Evolutionary conservation across 2,329 filamentous ascomycete genomes (phyloP).

Genomic region (Didymella pinodella): DNA sequence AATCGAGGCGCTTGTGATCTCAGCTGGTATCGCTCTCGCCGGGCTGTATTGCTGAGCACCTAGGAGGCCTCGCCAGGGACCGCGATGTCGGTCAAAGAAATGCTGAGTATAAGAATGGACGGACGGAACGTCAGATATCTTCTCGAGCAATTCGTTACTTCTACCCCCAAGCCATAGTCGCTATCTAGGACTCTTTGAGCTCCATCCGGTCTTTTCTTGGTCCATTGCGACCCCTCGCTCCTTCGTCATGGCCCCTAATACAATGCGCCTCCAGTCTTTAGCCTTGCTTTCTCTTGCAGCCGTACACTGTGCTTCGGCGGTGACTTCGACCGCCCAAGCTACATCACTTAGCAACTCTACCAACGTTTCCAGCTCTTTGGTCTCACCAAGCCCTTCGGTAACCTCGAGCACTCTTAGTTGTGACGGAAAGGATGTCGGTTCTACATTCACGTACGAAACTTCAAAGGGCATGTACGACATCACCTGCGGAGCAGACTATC

Average conservation of each 20-base stretch:
- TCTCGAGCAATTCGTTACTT: neutral
- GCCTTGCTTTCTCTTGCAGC: neutral
- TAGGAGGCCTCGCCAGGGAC: neutral
- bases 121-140: neutral
- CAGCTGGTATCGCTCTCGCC: neutral
- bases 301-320: neutral
- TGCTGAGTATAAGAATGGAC: too few relatives aligned
- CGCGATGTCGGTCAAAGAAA: neutral
- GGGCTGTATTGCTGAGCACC: neutral
- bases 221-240: neutral
- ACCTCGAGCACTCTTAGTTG: neutral
- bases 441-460: neutral
- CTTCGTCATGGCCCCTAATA: neutral
- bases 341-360: neutral
- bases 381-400: neutral
- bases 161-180: too few relatives aligned
- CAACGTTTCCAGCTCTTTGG: neutral
- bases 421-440: neutral
- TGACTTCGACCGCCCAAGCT: neutral
- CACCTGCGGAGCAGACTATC: neutral
- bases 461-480: neutral
- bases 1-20: neutral
- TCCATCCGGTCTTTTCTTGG: neutral
- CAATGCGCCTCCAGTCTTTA: neutral
- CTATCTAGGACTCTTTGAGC: neutral